Evolutionary conservation across 164 flowering plant genomes (phyloP).

Genomic region (Chimonanthus praecox): DNA sequence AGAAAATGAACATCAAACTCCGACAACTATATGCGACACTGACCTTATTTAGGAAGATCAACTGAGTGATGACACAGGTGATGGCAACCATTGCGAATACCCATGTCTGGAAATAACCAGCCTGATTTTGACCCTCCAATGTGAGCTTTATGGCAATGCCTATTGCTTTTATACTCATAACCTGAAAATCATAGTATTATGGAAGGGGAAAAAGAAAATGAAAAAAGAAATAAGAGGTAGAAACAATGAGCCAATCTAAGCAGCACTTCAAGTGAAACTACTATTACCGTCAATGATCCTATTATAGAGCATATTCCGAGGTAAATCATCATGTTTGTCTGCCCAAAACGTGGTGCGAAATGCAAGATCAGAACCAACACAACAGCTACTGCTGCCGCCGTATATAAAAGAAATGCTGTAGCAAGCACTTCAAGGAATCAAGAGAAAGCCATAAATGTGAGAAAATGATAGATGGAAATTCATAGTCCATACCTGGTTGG

Average conservation of each 20-base stretch:
- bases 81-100: conserved; percentile 71
- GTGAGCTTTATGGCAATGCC: conserved; percentile 95
- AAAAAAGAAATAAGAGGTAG: not conserved
- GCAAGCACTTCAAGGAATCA: conserved; percentile 8
- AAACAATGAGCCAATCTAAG: not conserved
- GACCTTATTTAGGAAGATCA: conserved; percentile 92
- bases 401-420: conserved; percentile 85
- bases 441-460: not conserved
- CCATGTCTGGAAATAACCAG: conserved; percentile 64
- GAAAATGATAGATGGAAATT: not conserved
- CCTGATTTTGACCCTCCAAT: conserved; percentile 72
- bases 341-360: conserved; percentile 84
- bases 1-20: not conserved
- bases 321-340: conserved; percentile 75
- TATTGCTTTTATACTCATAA: conserved; percentile 89
- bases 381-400: conserved; percentile 58
- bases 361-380: conserved; percentile 62
- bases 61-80: conserved; percentile 70
- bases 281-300: conserved; percentile 82
- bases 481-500: conserved; percentile 59
- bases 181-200: conserved; percentile 37
- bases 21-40: conserved; percentile 10
- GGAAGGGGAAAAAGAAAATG: not conserved
- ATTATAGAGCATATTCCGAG: conserved; percentile 78
- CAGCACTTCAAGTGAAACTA: not conserved